Conservation (phyloP, 2,329 filamentous ascomycete species). For the Diaporthe velutina region DNA sequence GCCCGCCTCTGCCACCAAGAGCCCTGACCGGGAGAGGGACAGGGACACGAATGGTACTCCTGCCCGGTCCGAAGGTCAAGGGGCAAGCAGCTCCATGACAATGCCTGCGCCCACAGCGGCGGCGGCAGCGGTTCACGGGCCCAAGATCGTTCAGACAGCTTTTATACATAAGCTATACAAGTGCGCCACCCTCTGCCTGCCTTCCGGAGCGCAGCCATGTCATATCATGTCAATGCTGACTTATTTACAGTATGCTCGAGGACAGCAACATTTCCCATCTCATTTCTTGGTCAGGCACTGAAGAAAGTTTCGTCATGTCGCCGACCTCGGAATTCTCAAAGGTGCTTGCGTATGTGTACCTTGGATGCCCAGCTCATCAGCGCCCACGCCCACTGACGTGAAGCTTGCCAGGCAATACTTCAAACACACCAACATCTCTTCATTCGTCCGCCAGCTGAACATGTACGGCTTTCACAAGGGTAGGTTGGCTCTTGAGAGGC, state of each 20-base stretch:
- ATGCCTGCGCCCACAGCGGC: slow-evolving; percentile 70
- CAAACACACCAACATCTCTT: slow-evolving; percentile 99
- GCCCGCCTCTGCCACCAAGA: slow-evolving; percentile 58
- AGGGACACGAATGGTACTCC: slow-evolving; percentile 51
- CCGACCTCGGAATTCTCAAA: slow-evolving; percentile 98
- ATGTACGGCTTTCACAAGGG: slow-evolving; percentile 99
- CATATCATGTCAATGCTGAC: slow-evolving; percentile 19
- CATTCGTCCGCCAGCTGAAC: slow-evolving; percentile 96
- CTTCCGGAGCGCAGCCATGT: not conserved
- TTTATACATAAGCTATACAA: slow-evolving; percentile 99
- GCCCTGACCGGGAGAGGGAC: slow-evolving; percentile 56
- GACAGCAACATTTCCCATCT: slow-evolving; percentile 93
- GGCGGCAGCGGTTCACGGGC: slow-evolving; percentile 85
- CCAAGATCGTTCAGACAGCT: slow-evolving; percentile 97
- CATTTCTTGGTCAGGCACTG: slow-evolving; percentile 94
- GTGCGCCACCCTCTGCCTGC: slow-evolving; percentile 61
- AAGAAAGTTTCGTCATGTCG: slow-evolving; percentile 99
- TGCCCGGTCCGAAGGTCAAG: slow-evolving; percentile 52
- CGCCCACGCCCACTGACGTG: slow-evolving; percentile 36
- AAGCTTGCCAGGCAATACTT: slow-evolving; percentile 84
- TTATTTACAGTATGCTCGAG: slow-evolving; percentile 88
- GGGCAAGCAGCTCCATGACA: slow-evolving; percentile 49
- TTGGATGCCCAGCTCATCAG: slow-evolving; percentile 40
- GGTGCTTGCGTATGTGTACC: slow-evolving; percentile 85
- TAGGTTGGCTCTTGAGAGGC: slow-evolving; percentile 52